Conservation (phyloP, 2,329 filamentous ascomycete species). For the Akanthomyces lecanii region DNA sequence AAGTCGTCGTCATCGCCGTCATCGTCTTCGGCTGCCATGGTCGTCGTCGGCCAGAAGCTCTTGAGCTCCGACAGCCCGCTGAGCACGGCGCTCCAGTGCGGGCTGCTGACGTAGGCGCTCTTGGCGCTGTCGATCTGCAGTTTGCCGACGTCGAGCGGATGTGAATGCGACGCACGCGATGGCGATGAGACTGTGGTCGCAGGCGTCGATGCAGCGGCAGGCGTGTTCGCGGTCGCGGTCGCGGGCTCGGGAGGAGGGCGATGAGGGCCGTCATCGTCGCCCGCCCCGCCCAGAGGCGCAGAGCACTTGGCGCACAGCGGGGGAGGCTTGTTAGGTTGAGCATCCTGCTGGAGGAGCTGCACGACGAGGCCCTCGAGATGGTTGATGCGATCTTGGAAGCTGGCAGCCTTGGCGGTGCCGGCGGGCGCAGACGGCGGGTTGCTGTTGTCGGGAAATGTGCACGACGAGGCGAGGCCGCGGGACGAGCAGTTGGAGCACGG, state of each 20-base stretch:
- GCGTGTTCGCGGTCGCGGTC: not conserved
- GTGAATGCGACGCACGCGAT: not conserved
- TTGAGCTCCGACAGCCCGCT: slow-evolving; percentile 8
- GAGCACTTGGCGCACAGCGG: slow-evolving; percentile 5
- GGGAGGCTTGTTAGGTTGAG: not conserved
- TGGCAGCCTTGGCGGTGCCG: slow-evolving; percentile 13
- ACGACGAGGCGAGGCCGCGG: slow-evolving; percentile 24
- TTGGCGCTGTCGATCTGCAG: slow-evolving; percentile 1
- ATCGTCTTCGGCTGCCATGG: not conserved
- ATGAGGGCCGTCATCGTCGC: not conserved
- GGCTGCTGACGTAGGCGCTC: slow-evolving; percentile 13
- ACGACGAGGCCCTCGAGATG: slow-evolving; percentile 28
- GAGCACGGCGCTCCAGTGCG: slow-evolving; percentile 14
- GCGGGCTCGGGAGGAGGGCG: not conserved
- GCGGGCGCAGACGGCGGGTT: slow-evolving; percentile 15
- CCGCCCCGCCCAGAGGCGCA: not conserved
- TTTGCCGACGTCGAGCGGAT: slow-evolving; percentile 6
- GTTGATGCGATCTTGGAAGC: slow-evolving; percentile 24
- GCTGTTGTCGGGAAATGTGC: slow-evolving; percentile 30
- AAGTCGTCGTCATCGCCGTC: not conserved
- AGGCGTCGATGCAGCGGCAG: not conserved
- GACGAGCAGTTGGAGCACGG: slow-evolving; percentile 30
- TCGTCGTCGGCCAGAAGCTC: not conserved
- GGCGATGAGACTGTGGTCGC: not conserved
- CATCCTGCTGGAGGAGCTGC: not conserved